Evolutionary conservation across 2,329 filamentous ascomycete species (phyloP), one percentile per base, ranked within the genome.

Genomic region (Claviceps citrina): DNA sequence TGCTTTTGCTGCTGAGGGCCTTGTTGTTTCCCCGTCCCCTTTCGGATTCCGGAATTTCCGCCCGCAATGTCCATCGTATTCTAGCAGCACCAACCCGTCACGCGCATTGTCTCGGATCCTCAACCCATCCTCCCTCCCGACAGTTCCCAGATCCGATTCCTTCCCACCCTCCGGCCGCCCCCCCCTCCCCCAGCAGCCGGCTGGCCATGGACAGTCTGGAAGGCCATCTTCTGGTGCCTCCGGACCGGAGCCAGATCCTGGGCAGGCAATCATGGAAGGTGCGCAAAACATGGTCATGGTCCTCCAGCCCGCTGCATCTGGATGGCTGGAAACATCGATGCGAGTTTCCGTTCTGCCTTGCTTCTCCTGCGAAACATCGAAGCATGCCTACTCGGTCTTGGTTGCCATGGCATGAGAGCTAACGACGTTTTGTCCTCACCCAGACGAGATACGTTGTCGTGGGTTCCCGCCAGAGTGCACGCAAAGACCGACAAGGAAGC

Each of bases 361-460:
- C 18, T 33, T 7, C 8, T 8, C 19, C 19, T 18, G 15, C 7
- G 13, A 22, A 22, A 33, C 31, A 13, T 7, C 19, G n/a, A n/a
- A n/a, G n/a, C n/a, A n/a, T n/a, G n/a, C 18, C 10, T 9, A 22
- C 9, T 33, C 31, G 20, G 31, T 22, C 12, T 28, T 31, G 15
- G 13, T 27, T 20, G n/a, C 13, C 10, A 19, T 13, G 9, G 7
- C 19, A 15, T 20, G 2, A 22, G 7, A 39, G 46, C 44, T 51
- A 32, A 51, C 30, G 16, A 42, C 44, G 16, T 8, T 8, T 20
- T 33, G 24, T 31, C 8, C 12, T 12, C 12, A 18, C 24, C 28
- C 52, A 78, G 74, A 50, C 67, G 52, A 73, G 76, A 56, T 77
- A 73, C 55, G 66, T 79, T 36, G 63, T 75, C 42, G 60, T 78